phyloP scores from a whole-genome alignment of 1,284 basidiomycete species.

The Sporisorium sorghi region DNA sequence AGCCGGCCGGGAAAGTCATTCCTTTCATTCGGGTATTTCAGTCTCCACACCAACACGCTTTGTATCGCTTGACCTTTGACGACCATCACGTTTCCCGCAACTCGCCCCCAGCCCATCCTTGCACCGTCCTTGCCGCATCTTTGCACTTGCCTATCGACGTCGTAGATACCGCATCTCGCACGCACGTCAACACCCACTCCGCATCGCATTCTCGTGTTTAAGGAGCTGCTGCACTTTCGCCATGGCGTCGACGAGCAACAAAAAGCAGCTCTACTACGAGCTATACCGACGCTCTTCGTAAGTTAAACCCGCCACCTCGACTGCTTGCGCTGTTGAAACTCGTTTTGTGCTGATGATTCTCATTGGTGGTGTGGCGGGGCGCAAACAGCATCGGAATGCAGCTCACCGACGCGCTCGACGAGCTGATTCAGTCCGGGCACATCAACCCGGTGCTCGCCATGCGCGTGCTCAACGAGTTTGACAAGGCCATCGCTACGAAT shows the following conservation, averaged over 20 bases:
- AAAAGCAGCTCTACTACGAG: slow-evolving; percentile 63
- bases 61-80: neutral
- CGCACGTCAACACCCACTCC: no score
- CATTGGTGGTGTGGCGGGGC: neutral
- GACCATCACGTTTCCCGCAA: neutral
- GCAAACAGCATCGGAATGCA: slow-evolving; percentile 88
- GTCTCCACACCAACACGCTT: slow-evolving; percentile 9
- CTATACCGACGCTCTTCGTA: slow-evolving; percentile 63
- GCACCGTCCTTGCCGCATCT: neutral
- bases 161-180: no score
- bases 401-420: slow-evolving; percentile 97
- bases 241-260: slow-evolving; percentile 24
- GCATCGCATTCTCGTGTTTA: no score
- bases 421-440: slow-evolving; percentile 94
- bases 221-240: no score
- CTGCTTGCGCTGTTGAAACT: no score
- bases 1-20: slow-evolving; percentile 1
- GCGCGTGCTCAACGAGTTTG: slow-evolving; percentile 80
- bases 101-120: neutral
- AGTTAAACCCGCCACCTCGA: slow-evolving; percentile 11
- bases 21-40: no score
- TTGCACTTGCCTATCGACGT: neutral
- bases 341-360: neutral
- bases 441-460: slow-evolving; percentile 98
- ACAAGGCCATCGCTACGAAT: slow-evolving; percentile 66